phyloP scores from a whole-genome alignment of 2,329 filamentous ascomycete species.

The Chalaropsis thielavioides region DNA sequence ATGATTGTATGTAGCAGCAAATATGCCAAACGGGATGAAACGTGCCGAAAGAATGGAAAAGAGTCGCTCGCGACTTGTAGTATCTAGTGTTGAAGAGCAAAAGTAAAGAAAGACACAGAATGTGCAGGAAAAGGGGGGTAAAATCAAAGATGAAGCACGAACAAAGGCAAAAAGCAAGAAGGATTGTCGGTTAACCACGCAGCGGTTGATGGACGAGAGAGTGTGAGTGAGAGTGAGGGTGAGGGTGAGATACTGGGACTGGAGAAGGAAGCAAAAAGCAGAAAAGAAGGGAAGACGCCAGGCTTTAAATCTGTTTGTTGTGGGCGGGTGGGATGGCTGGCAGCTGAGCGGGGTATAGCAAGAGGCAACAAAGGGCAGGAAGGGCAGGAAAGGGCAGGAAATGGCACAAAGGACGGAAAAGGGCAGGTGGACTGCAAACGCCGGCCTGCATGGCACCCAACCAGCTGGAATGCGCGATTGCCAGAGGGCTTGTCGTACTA shows the following conservation, averaged over 20 bases:
- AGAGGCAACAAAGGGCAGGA: neutral
- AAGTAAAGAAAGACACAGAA: constrained; percentile 8
- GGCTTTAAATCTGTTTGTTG: constrained; percentile 1
- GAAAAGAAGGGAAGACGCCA: neutral
- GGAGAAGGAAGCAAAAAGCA: neutral
- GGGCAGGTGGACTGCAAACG: neutral
- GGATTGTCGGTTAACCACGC: constrained; percentile 17
- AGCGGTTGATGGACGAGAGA: constrained; percentile 9
- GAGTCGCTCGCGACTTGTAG: constrained; percentile 14
- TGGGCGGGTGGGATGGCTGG: neutral
- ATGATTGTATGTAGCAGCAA: neutral
- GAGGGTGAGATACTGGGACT: neutral
- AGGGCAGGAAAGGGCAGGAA: neutral
- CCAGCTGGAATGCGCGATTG: neutral
- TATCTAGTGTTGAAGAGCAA: neutral
- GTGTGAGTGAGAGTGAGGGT: neutral
- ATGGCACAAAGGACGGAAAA: neutral
- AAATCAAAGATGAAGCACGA: constrained; percentile 17
- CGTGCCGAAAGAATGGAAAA: constrained; percentile 2
- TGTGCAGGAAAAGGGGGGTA: neutral
- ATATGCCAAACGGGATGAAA: neutral
- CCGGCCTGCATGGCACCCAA: neutral
- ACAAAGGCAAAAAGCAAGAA: constrained; percentile 16
- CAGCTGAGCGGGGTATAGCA: neutral
- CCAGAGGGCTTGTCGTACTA: neutral